A percentile compares a stretch with the other conserved stretches of the same genome.
Conservation (phyloP, 768 basidiomycete genomes). For the Rhodosporidiobolus odoratus region DNA sequence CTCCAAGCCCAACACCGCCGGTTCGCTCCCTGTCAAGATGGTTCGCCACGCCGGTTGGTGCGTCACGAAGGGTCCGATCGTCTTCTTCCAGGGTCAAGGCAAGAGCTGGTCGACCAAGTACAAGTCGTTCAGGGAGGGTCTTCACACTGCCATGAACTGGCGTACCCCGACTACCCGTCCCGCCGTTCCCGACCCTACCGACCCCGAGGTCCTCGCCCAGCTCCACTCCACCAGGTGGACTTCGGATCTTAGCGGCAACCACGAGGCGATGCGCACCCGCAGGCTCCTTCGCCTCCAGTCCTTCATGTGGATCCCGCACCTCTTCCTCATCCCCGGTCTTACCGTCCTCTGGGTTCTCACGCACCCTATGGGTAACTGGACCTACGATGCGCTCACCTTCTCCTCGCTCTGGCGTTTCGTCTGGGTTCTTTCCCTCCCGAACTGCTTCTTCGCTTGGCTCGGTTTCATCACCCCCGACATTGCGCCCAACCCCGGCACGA, state of each 20-base stretch:
- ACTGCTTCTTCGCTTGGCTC: conserved; percentile 44
- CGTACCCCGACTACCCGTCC: conserved; percentile 42
- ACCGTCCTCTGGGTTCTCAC: conserved; percentile 41
- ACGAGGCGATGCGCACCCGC: conserved; percentile 42
- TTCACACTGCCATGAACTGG: conserved; percentile 43
- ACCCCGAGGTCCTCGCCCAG: conserved; percentile 44
- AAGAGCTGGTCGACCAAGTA: conserved; percentile 10
- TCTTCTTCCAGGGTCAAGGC: conserved; percentile 22
- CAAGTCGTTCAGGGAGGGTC: conserved; percentile 2
- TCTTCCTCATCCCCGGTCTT: conserved; percentile 43
- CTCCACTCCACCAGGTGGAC: conserved; percentile 45
- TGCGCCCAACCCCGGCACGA: conserved; percentile 33
- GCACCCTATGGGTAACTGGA: conserved; percentile 43
- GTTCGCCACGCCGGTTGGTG: conserved; percentile 33
- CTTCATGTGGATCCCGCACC: conserved; percentile 44
- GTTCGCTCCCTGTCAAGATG: conserved; percentile 41
- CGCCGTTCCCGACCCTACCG: conserved; percentile 41
- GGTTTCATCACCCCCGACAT: conserved; percentile 45
- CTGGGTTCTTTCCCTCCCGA: conserved; percentile 44
- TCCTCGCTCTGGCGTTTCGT: conserved; percentile 44
- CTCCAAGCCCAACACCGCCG: conserved; percentile 43
- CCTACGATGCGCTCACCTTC: conserved; percentile 42
- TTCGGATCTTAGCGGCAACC: conserved; percentile 40
- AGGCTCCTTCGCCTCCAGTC: conserved; percentile 40
- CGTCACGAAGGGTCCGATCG: conserved; percentile 38